A percentile compares a stretch with the other conserved stretches of the same genome.
Evolutionary conservation across 1,284 basidiomycete genomes (phyloP).

Genomic region (Tylopilus sp.): DNA sequence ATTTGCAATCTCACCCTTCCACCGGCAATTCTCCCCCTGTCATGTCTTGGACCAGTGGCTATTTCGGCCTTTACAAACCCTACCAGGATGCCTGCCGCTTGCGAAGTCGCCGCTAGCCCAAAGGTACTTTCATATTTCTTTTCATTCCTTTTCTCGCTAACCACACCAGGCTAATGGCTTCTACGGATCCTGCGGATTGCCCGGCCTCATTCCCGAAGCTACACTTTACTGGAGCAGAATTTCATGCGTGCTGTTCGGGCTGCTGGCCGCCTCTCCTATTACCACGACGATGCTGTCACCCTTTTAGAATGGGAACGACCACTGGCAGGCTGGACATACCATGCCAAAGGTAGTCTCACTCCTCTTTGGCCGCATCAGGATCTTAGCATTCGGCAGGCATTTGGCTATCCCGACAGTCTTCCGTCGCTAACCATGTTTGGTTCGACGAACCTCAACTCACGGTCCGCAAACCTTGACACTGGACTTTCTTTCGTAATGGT

Average conservation of each 20-base stretch:
- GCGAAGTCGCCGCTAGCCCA: slow-evolving; percentile 87
- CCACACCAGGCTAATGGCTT: slow-evolving; percentile 91
- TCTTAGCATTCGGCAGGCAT: slow-evolving; percentile 66
- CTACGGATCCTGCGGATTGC: slow-evolving; percentile 89
- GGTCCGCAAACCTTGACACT: slow-evolving; percentile 92
- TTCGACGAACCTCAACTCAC: slow-evolving; percentile 95
- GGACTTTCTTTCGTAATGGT: slow-evolving; percentile 93
- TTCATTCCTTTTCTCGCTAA: slow-evolving; percentile 20
- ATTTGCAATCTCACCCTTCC: slow-evolving; percentile 41
- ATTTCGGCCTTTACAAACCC: slow-evolving; percentile 90
- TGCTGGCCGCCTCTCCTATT: slow-evolving; percentile 62
- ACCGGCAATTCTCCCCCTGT: slow-evolving; percentile 50
- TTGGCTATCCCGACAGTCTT: slow-evolving; percentile 78
- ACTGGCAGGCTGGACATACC: slow-evolving; percentile 99
- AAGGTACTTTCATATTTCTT: slow-evolving; percentile 61
- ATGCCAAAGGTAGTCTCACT: slow-evolving; percentile 85
- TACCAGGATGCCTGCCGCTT: slow-evolving; percentile 81
- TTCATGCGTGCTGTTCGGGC: slow-evolving; percentile 81
- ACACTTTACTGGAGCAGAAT: slow-evolving; percentile 88
- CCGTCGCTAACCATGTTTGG: slow-evolving; percentile 92
- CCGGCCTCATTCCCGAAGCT: slow-evolving; percentile 94
- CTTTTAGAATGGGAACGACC: slow-evolving; percentile 89
- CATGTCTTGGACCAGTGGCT: slow-evolving; percentile 91
- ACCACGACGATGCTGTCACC: slow-evolving; percentile 62
- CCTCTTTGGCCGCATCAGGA: slow-evolving; percentile 5